Base-by-base conservation (phyloP, 768 basidiomycete species). In the Podaxis rugospora region DNA sequence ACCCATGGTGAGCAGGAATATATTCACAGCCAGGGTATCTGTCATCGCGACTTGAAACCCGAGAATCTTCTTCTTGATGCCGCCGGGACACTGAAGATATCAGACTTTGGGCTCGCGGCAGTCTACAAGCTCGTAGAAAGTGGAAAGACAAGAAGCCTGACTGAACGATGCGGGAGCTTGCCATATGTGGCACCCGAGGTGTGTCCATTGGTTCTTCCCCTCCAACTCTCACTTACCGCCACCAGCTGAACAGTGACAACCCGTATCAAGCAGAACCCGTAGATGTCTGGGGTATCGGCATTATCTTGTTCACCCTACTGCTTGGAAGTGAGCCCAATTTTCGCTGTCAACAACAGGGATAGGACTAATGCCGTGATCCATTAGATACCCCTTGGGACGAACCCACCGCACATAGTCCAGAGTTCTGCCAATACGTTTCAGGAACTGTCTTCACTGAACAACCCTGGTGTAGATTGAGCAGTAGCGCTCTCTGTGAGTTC, bases 151-250 rank as follows among this genome's bases (percentile, higher is more conserved):
- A 80, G 96, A 4, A 69, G 77, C 46, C 75, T 99, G 39, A 86
- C 80, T 1, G 95, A 95, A 64, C 75, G 90, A 51, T 97, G 95
- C 69, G 95, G 95, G 1, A 95, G 93, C 72, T 73, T 95, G 51
- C 95, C 95, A 0, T 98, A 98, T 70, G 88, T 96, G 13, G 95
- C 95, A 0, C 95, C 95, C 0, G 95, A 98, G 79, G 95, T 93
- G 67, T 39, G 79, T 67, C 23, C n/a, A 36, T 55, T 21, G 6
- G 4, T 7, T 4, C 44, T 57, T 32, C 21, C 10, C 39, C 27
- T 35, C 27, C 32, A 16, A 5, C 10, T 28, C 5, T 11, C 23
- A 50, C 23, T 5, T 57, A n/a, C 11, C 25, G 13, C 40, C 6
- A 35, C 2, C 59, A 95, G 94, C 72, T 96, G 35, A 87, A 86